These are phyloP conservation scores for Ceratocystiopsis minuta DNA, from an alignment of 2,329 filamentous ascomycete genomes.

Conservation along the genomic window DNA sequence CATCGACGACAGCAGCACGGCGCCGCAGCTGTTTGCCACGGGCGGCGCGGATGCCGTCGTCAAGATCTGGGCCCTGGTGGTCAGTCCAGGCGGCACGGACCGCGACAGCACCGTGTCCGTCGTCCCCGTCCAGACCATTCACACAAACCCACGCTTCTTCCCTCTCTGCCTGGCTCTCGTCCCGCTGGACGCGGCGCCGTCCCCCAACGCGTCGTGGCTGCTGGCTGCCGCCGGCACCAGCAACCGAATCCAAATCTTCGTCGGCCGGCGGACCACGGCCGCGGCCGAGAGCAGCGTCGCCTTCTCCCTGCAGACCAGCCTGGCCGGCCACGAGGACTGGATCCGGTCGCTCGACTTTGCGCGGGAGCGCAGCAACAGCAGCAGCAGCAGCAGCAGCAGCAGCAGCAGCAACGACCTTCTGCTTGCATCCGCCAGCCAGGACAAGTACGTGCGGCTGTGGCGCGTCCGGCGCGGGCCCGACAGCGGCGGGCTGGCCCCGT, in stretches of 20 bases:
- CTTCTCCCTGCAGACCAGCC: constrained; percentile 57
- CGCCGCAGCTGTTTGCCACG: constrained; percentile 39
- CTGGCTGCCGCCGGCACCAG: constrained; percentile 78
- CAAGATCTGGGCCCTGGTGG: constrained; percentile 49
- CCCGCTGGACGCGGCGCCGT: constrained; percentile 42
- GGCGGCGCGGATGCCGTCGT: constrained; percentile 65
- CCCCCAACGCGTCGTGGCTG: constrained; percentile 26
- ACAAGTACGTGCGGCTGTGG: constrained; percentile 94
- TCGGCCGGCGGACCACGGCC: constrained; percentile 20
- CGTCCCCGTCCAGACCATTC: constrained; percentile 58
- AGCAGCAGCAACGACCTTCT: constrained; percentile 53
- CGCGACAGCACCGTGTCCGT: constrained; percentile 20
- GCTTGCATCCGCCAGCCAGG: constrained; percentile 85
- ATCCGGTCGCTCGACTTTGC: constrained; percentile 71
- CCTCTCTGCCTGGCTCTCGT: constrained; percentile 56
- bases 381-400: constrained; percentile 15
- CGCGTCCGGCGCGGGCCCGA: constrained; percentile 33
- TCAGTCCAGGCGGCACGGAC: neutral
- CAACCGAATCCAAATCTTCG: constrained; percentile 64
- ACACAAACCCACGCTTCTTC: constrained; percentile 61
- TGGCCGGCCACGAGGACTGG: constrained; percentile 90
- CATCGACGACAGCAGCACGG: neutral
- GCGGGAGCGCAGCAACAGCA: constrained; percentile 29
- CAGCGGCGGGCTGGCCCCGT: no score
- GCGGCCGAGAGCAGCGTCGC: constrained; percentile 16